Evolutionary conservation across 2,329 filamentous ascomycete genomes (phyloP).

Genomic region (Rhytidhysteron rufulum): DNA sequence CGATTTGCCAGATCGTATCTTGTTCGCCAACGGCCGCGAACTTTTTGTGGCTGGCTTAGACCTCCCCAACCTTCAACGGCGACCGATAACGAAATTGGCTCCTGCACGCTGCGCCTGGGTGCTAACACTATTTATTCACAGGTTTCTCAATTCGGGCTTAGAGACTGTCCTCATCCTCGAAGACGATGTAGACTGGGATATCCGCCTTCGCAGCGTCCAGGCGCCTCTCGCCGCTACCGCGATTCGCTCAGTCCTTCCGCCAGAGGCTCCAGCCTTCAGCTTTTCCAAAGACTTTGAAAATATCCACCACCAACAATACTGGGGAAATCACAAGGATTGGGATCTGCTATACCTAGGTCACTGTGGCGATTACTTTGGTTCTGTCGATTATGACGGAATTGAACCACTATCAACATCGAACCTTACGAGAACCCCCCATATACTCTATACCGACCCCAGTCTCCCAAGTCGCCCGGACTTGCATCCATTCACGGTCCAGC

Average conservation of each 20-base stretch:
- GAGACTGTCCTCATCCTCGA: slow-evolving; percentile 43
- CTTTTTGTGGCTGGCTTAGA: not conserved
- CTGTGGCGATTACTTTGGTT: slow-evolving; percentile 41
- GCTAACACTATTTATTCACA: slow-evolving; percentile 11
- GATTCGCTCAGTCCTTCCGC: slow-evolving; percentile 34
- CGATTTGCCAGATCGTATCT: too few relatives aligned
- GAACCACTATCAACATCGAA: slow-evolving; percentile 23
- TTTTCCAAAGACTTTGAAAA: slow-evolving; percentile 14
- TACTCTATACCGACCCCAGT: slow-evolving; percentile 34
- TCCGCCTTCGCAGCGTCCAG: slow-evolving; percentile 41
- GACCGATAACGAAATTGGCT: not conserved
- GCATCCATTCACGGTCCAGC: slow-evolving; percentile 36
- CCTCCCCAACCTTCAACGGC: not conserved
- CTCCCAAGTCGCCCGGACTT: slow-evolving; percentile 34
- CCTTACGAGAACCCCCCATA: slow-evolving; percentile 28
- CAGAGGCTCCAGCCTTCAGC: slow-evolving; percentile 14
- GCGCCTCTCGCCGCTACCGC: slow-evolving; percentile 39
- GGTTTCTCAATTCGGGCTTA: slow-evolving; percentile 40
- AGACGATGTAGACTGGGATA: slow-evolving; percentile 46
- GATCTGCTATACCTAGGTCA: slow-evolving; percentile 44
- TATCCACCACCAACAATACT: slow-evolving; percentile 32
- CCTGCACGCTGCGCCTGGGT: not conserved
- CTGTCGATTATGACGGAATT: slow-evolving; percentile 28
- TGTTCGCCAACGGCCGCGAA: too few relatives aligned
- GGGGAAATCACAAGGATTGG: slow-evolving; percentile 38